A percentile compares a stretch with the other conserved stretches of the same genome.
Conservation (phyloP, 805 yeast genomes). For the Lachancea mirantina region DNA sequence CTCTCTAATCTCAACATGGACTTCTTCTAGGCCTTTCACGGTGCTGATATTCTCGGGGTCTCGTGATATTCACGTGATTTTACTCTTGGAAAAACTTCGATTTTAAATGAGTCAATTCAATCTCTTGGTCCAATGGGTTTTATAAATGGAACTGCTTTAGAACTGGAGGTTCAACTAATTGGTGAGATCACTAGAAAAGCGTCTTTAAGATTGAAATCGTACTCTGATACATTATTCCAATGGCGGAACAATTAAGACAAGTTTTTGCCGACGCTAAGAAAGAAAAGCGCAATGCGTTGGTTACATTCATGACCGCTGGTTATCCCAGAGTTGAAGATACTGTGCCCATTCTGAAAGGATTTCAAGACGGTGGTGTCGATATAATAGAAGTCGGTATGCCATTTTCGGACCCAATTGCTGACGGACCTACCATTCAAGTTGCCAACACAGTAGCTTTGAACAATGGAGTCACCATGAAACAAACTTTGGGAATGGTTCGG, state of each 20-base stretch:
- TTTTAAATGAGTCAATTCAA: too few species aligned
- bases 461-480: slow-evolving; percentile 69
- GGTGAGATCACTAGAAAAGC: too few species aligned
- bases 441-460: slow-evolving; percentile 78
- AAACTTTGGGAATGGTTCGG: slow-evolving; percentile 62
- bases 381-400: slow-evolving; percentile 94
- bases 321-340: slow-evolving; percentile 86
- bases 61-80: too few species aligned
- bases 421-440: slow-evolving; percentile 93
- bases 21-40: slow-evolving; percentile 24
- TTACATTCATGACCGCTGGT: slow-evolving; percentile 92
- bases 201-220: too few species aligned
- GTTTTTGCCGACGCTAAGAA: slow-evolving; percentile 50
- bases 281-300: slow-evolving; percentile 76
- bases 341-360: slow-evolving; percentile 72
- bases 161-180: too few species aligned
- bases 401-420: slow-evolving; percentile 97
- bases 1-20: slow-evolving; percentile 27
- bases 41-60: too few species aligned
- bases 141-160: too few species aligned
- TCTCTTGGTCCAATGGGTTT: too few species aligned
- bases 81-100: too few species aligned
- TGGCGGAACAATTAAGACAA: slow-evolving; percentile 39
- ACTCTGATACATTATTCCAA: slow-evolving; percentile 6
- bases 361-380: slow-evolving; percentile 95